These are phyloP conservation scores for Tuctoria greenei DNA, from an alignment of 176 grass and related monocot species.

Conservation along the genomic window DNA sequence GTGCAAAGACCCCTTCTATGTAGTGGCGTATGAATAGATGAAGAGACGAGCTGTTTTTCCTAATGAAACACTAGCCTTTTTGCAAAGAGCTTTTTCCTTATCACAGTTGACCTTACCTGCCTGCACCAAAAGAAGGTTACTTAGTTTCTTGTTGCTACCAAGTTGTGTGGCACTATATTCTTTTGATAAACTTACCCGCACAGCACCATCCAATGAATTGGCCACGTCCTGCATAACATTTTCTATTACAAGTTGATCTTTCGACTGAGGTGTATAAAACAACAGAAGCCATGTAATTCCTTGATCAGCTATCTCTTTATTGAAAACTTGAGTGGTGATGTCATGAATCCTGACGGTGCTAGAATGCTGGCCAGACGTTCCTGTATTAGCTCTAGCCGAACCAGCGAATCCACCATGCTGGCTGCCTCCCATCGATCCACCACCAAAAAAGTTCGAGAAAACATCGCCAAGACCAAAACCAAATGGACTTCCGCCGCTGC, in stretches of 20 bases:
- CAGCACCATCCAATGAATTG: conserved; percentile 59
- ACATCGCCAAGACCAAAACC: conserved; percentile 73
- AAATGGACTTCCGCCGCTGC: conserved; percentile 61
- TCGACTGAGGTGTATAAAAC: conserved; percentile 67
- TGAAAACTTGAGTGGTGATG: conserved; percentile 66
- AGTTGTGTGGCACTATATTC: neutral
- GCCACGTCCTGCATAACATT: conserved; percentile 64
- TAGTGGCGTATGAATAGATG: conserved; percentile 71
- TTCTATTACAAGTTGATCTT: conserved; percentile 57
- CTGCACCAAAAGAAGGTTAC: conserved; percentile 45
- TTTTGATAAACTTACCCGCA: conserved; percentile 51
- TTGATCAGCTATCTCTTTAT: conserved; percentile 74
- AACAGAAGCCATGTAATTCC: conserved; percentile 89
- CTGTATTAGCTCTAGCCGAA: conserved; percentile 45
- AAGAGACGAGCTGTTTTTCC: conserved; percentile 66
- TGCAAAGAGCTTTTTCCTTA: conserved; percentile 68
- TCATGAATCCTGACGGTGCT: conserved; percentile 55
- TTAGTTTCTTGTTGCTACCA: neutral
- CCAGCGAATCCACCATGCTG: conserved; percentile 54
- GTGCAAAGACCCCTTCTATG: conserved; percentile 67
- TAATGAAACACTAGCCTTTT: conserved; percentile 51
- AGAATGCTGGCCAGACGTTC: conserved; percentile 36
- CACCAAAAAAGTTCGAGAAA: conserved; percentile 82
- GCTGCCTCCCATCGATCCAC: conserved; percentile 44
- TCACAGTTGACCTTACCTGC: conserved; percentile 81